A percentile compares a stretch with the other conserved stretches of the same genome.
phyloP scores from a whole-genome alignment of 345 rosid genomes.

The Brassica rapa region DNA sequence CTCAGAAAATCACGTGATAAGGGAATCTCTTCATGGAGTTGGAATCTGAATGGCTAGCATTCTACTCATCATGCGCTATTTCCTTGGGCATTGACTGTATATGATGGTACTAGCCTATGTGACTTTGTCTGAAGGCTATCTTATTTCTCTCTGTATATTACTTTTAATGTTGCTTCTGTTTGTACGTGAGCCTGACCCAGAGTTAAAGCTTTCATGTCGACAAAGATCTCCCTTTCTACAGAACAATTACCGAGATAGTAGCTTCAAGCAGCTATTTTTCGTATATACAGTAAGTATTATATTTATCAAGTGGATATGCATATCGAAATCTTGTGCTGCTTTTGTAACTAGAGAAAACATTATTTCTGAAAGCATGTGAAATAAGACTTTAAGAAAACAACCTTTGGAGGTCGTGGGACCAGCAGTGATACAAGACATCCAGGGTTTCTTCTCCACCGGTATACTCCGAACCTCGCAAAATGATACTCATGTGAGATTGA shows the following conservation, averaged over 20 bases:
- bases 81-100: constrained; percentile 97
- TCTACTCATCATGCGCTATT: constrained; percentile 96
- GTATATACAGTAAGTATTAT: constrained; percentile 80
- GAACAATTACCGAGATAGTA: constrained; percentile 91
- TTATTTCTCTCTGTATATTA: neutral
- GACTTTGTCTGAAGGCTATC: constrained; percentile 17
- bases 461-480: too few relatives aligned
- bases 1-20: constrained; percentile 70
- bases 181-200: constrained; percentile 98
- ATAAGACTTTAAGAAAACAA: neutral
- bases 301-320: constrained; percentile 24
- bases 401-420: too few relatives aligned
- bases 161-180: constrained; percentile 27
- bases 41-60: constrained; percentile 95
- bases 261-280: constrained; percentile 91
- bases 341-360: neutral
- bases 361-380: constrained; percentile 14
- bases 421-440: too few relatives aligned
- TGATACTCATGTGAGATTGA: too few relatives aligned
- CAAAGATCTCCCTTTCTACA: constrained; percentile 98
- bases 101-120: constrained; percentile 68
- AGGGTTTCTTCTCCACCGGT: too few relatives aligned
- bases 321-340: neutral
- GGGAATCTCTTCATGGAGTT: constrained; percentile 94
- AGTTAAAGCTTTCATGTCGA: constrained; percentile 88